phyloP scores from a whole-genome alignment of 345 rosid species.

The Camelina neglecta region DNA sequence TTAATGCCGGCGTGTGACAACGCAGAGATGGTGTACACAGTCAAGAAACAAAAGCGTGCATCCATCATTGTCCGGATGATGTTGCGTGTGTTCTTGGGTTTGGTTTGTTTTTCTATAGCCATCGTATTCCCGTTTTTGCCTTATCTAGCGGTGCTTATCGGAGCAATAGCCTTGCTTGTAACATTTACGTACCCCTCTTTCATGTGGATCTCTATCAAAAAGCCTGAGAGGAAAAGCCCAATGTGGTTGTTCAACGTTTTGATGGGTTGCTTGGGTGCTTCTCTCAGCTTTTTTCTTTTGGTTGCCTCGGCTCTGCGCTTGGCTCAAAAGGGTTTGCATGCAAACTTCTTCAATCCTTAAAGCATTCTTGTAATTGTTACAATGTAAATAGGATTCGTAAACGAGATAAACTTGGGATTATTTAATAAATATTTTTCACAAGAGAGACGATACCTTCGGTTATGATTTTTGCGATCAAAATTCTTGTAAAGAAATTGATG shows the following conservation, averaged over 20 bases:
- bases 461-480: neutral
- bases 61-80: constrained; percentile 58
- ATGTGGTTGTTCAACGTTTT: constrained; percentile 64
- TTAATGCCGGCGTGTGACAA: constrained; percentile 69
- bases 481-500: neutral
- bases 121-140: constrained; percentile 62
- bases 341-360: constrained; percentile 68
- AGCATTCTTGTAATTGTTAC: constrained; percentile 23
- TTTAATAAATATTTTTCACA: neutral
- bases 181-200: constrained; percentile 71
- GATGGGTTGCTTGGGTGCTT: constrained; percentile 58
- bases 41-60: constrained; percentile 51
- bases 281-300: constrained; percentile 52
- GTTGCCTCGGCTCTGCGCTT: constrained; percentile 55
- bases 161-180: constrained; percentile 65
- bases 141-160: constrained; percentile 62
- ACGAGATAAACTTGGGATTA: neutral
- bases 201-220: constrained; percentile 69
- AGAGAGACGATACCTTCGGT: neutral
- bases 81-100: constrained; percentile 51
- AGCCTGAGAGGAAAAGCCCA: constrained; percentile 48
- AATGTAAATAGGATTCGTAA: constrained; percentile 27
- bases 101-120: constrained; percentile 53
- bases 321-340: constrained; percentile 53
- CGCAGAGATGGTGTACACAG: constrained; percentile 52